Conservation (phyloP, 2,329 filamentous ascomycete species). For the Drechslerella stenobrocha region DNA sequence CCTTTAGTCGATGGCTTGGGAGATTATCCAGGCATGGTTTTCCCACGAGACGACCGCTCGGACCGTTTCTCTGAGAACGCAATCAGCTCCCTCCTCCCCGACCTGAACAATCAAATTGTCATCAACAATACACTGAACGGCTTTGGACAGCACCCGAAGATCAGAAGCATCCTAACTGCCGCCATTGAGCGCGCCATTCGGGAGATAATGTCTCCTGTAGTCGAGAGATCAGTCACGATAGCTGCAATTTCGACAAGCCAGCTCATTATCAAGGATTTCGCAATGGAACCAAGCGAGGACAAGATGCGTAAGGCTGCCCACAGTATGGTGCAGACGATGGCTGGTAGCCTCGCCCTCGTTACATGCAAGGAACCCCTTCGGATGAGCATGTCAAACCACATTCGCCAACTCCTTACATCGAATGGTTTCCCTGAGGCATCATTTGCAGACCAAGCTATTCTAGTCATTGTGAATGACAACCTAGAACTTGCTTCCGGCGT, state of each 20-base stretch:
- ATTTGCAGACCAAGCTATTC: slow-evolving; percentile 88
- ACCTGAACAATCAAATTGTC: slow-evolving; percentile 44
- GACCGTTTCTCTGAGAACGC: slow-evolving; percentile 47
- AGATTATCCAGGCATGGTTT: slow-evolving; percentile 60
- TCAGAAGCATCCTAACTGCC: slow-evolving; percentile 74
- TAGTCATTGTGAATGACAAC: slow-evolving; percentile 99
- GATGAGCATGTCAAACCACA: slow-evolving; percentile 96
- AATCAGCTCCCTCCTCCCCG: slow-evolving; percentile 42
- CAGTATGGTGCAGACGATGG: slow-evolving; percentile 91
- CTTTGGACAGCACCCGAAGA: slow-evolving; percentile 52
- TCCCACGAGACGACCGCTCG: slow-evolving; percentile 54
- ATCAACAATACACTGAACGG: slow-evolving; percentile 52
- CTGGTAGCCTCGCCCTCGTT: slow-evolving; percentile 91
- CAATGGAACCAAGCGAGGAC: slow-evolving; percentile 86
- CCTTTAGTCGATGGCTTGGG: slow-evolving; percentile 63
- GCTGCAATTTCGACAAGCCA: slow-evolving; percentile 95
- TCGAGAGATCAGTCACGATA: slow-evolving; percentile 96
- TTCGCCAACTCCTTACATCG: slow-evolving; percentile 75
- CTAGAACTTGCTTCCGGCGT: slow-evolving; percentile 89
- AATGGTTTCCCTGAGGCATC: slow-evolving; percentile 67
- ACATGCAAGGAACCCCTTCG: slow-evolving; percentile 96
- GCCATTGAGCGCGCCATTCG: slow-evolving; percentile 87
- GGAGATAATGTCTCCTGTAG: slow-evolving; percentile 96
- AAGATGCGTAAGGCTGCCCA: slow-evolving; percentile 82
- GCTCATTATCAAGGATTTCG: slow-evolving; percentile 94